Evolutionary conservation across 768 basidiomycete species (phyloP).

Genomic region (Gymnopilus junonius): DNA sequence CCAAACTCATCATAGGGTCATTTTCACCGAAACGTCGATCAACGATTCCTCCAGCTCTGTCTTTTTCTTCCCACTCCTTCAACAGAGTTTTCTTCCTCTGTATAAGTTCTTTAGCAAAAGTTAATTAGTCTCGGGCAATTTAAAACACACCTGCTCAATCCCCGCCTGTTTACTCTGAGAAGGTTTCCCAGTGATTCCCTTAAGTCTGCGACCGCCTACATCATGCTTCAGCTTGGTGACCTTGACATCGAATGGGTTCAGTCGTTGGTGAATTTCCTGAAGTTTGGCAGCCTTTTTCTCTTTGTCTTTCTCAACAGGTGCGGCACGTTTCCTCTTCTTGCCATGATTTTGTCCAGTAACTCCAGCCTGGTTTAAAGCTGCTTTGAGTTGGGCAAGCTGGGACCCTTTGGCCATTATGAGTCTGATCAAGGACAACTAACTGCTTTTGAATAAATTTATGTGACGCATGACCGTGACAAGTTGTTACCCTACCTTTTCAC

Average conservation of each 20-base stretch:
- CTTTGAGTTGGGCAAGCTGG: conserved; percentile 89
- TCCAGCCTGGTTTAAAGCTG: conserved; percentile 80
- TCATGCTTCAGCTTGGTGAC: conserved; percentile 93
- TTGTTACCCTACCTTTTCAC: too few relatives aligned
- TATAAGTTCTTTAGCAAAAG: conserved; percentile 11
- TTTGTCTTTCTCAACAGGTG: conserved; percentile 73
- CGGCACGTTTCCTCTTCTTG: conserved; percentile 73
- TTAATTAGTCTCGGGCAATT: background rate
- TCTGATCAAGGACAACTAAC: background rate
- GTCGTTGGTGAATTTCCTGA: conserved; percentile 78
- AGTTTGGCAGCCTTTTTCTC: conserved; percentile 82
- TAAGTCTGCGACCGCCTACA: conserved; percentile 86
- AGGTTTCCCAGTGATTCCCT: conserved; percentile 82
- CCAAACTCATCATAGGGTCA: conserved; percentile 88
- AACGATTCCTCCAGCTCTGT: conserved; percentile 84
- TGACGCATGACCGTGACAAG: conserved; percentile 25
- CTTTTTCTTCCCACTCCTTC: conserved; percentile 84
- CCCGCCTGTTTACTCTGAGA: conserved; percentile 90
- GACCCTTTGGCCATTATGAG: conserved; percentile 76
- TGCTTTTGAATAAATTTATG: conserved; percentile 27
- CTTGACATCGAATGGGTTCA: conserved; percentile 95
- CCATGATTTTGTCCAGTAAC: conserved; percentile 59
- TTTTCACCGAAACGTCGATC: conserved; percentile 98
- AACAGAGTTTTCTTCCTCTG: conserved; percentile 88
- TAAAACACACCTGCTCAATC: conserved; percentile 73